phyloP scores from a whole-genome alignment of 768 basidiomycete species.

The Mycena olivaceomarginata region DNA sequence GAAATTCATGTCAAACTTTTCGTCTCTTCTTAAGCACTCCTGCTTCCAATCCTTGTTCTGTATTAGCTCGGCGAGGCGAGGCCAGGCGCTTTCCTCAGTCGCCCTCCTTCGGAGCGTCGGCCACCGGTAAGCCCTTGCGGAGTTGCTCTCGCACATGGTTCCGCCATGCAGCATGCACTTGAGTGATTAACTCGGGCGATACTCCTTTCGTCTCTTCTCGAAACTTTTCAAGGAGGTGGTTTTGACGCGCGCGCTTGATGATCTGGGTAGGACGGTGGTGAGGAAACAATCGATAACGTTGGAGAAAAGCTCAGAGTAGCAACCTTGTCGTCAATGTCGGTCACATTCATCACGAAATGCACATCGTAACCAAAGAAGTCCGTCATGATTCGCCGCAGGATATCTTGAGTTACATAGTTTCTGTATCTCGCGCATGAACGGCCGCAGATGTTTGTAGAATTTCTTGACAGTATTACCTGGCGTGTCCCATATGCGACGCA shows the following conservation, averaged over 20 bases:
- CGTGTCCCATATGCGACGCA: constrained; percentile 98
- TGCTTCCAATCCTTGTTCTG: constrained; percentile 79
- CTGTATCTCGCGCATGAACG: constrained; percentile 61
- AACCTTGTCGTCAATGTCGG: constrained; percentile 99
- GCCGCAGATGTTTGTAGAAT: constrained; percentile 1
- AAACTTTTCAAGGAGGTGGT: constrained; percentile 81
- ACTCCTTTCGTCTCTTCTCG: constrained; percentile 72
- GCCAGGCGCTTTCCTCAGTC: constrained; percentile 74
- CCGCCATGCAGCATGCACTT: constrained; percentile 79
- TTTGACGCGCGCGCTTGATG: constrained; percentile 92
- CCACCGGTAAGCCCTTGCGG: constrained; percentile 75
- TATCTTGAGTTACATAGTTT: constrained; percentile 97
- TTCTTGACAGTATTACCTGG: constrained; percentile 75
- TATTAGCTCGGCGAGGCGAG: constrained; percentile 67
- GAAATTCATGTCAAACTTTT: constrained; percentile 95
- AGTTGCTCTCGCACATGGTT: constrained; percentile 79
- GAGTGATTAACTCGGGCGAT: constrained; percentile 73
- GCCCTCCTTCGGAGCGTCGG: constrained; percentile 67
- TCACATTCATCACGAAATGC: constrained; percentile 99
- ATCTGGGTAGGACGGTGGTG: constrained; percentile 74
- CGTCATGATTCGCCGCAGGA: constrained; percentile 90
- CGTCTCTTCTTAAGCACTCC: constrained; percentile 85
- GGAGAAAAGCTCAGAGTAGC: constrained; percentile 44
- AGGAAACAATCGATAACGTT: constrained; percentile 18
- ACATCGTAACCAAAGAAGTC: constrained; percentile 99